Percentiles rank a stretch among this genome's conserved stretches.
Evolutionary conservation across 345 rosid genomes (phyloP).

Genomic region (Eutrema heterophyllum): DNA sequence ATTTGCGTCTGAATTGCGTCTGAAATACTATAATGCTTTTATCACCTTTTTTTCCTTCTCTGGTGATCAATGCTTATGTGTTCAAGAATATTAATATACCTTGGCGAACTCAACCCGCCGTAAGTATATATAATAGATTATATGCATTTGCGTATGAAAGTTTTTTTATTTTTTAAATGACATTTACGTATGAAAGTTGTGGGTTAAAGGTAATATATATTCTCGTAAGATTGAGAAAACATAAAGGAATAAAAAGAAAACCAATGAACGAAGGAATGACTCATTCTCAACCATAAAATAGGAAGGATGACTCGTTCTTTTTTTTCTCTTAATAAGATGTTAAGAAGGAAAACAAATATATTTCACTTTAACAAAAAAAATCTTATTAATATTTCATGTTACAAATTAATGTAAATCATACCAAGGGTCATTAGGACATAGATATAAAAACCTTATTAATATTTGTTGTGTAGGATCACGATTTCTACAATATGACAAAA

Average conservation of each 20-base stretch:
- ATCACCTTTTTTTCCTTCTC: background rate
- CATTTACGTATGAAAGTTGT: background rate
- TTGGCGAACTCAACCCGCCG: background rate
- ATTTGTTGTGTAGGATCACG: too few species aligned
- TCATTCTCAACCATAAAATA: background rate
- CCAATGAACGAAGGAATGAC: conserved; percentile 14
- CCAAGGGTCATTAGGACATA: too few species aligned
- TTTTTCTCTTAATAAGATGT: too few species aligned
- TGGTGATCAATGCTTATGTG: conserved; percentile 6
- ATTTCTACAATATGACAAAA: too few species aligned
- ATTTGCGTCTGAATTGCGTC: conserved; percentile 26
- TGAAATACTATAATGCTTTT: conserved; percentile 24
- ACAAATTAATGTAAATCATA: too few species aligned
- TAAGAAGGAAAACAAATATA: too few species aligned
- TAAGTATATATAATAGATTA: too few species aligned
- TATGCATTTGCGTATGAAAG: too few species aligned
- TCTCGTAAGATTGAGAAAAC: background rate
- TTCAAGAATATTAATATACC: conserved; percentile 6
- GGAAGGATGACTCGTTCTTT: conserved; percentile 3
- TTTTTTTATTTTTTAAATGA: too few species aligned
- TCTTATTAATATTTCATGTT: too few species aligned
- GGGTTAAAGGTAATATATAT: background rate
- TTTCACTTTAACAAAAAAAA: too few species aligned
- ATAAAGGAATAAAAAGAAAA: background rate
- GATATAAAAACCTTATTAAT: too few species aligned